Conservation (phyloP, 495 filamentous ascomycete genomes). For the Podospora tetraspora region DNA sequence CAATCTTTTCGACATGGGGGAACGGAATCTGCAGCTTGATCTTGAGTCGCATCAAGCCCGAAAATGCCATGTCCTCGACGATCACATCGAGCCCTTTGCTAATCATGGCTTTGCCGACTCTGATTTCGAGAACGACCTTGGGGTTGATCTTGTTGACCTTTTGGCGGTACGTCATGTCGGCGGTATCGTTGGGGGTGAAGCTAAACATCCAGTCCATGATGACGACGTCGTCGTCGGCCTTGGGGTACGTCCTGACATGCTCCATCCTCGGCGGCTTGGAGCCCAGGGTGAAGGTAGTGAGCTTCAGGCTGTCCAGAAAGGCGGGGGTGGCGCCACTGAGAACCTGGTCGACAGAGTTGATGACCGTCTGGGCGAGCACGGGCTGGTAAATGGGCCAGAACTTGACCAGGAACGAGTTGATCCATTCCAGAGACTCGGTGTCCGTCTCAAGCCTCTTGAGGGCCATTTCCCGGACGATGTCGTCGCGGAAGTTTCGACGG, state of each 20-base stretch:
- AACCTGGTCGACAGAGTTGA: conserved; percentile 91
- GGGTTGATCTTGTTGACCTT: conserved; percentile 93
- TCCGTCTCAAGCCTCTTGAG: conserved; percentile 88
- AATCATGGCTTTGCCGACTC: conserved; percentile 88
- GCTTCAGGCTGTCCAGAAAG: conserved; percentile 85
- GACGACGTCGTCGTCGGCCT: conserved; percentile 88
- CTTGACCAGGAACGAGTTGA: conserved; percentile 96
- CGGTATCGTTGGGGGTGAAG: conserved; percentile 91
- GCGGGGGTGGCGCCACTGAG: conserved; percentile 84
- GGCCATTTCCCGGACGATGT: conserved; percentile 86
- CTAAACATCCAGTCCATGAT: conserved; percentile 99
- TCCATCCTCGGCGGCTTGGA: conserved; percentile 94
- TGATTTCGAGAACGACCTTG: conserved; percentile 89
- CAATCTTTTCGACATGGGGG: conserved; percentile 87
- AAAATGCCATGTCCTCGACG: conserved; percentile 94
- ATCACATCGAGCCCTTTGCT: conserved; percentile 97
- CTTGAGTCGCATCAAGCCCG: conserved; percentile 91
- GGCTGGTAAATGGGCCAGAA: conserved; percentile 99
- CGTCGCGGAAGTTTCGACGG: conserved; percentile 92
- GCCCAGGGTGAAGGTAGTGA: conserved; percentile 87
- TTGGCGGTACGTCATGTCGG: conserved; percentile 85
- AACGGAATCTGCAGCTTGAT: conserved; percentile 94
- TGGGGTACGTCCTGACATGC: conserved; percentile 96
- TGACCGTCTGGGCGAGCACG: conserved; percentile 84
- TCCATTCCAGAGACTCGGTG: conserved; percentile 93